These are phyloP conservation scores for Xanthoparmelia taractica DNA, from an alignment of 495 filamentous ascomycete genomes.

Conservation along the genomic window DNA sequence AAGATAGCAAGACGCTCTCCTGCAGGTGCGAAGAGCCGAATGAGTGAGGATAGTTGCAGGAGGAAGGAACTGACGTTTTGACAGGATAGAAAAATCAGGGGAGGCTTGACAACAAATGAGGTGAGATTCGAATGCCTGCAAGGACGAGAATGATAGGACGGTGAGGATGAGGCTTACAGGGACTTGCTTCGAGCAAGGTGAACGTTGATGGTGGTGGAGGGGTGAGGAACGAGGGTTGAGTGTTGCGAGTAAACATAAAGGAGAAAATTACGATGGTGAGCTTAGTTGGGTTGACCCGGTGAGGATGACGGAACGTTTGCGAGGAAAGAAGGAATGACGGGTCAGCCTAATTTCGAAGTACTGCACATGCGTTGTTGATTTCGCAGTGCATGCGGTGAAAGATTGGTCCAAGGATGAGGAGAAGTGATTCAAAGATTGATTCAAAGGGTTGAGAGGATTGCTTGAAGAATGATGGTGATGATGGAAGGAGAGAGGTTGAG, in stretches of 20 bases:
- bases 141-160: conserved; percentile 14
- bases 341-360: background rate
- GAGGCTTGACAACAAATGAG: background rate
- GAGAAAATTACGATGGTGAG: background rate
- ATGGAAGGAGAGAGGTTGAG: background rate
- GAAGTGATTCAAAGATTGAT: conserved; percentile 29
- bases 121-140: background rate
- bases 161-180: background rate
- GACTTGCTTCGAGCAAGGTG: background rate
- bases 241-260: background rate
- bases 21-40: background rate
- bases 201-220: background rate
- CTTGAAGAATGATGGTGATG: conserved; percentile 22
- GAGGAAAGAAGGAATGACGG: background rate
- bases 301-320: background rate
- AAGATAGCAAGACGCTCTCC: background rate
- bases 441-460: too few species aligned
- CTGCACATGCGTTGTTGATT: background rate
- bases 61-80: background rate
- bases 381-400: conserved; percentile 28
- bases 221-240: background rate
- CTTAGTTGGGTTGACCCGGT: background rate
- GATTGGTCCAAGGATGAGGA: conserved; percentile 34
- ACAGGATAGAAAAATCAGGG: background rate
- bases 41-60: background rate